Evolutionary conservation across 2,329 filamentous ascomycete genomes (phyloP), one percentile per base, ranked within the genome.

Genomic region (Xylariales sp.): DNA sequence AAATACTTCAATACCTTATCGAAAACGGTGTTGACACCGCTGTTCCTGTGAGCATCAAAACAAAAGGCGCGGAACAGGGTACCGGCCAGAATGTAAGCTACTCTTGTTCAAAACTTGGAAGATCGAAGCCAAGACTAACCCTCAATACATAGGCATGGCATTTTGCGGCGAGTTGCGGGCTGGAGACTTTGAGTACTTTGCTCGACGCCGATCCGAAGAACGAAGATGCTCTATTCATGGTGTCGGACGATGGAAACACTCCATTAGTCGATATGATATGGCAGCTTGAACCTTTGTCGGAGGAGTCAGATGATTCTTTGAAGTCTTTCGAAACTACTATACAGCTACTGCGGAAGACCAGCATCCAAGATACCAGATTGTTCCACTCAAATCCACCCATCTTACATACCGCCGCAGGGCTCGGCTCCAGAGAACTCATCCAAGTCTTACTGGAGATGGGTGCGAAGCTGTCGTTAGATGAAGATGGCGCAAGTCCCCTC

Each of bases 121-220:
- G n/a, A n/a, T n/a, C n/a, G n/a, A n/a, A n/a, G n/a, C n/a, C n/a
- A n/a, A n/a, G n/a, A n/a, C n/a, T n/a, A n/a, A n/a, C n/a, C n/a
- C n/a, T n/a, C n/a, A n/a, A n/a, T n/a, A 18, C 15, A 27, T 27
- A 35, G 32, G 32, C 20, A 9, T 35, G 32, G 32, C 32, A 35
- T 20, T 35, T 7, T n/a, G 32, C 32, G 18, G 32, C 32, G 16
- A 5, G 5, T 16, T 8, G 16, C 9, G 16, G 32, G n/a, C n/a
- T n/a, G n/a, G 16, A 20, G n/a, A 35, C 32, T 11, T 19, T 35
- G 12, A 10, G 9, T 15, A 21, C 32, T 8, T 35, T 35, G n/a
- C 8, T 35, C 8, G 32, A 35, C 9, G 9, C 18, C 9, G 32
- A 18, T 20, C n/a, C 18, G 9, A 16, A 35, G 20, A 35, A 35